Conservation (phyloP, 2,329 filamentous ascomycete genomes). For the Colletotrichum spaethianum region DNA sequence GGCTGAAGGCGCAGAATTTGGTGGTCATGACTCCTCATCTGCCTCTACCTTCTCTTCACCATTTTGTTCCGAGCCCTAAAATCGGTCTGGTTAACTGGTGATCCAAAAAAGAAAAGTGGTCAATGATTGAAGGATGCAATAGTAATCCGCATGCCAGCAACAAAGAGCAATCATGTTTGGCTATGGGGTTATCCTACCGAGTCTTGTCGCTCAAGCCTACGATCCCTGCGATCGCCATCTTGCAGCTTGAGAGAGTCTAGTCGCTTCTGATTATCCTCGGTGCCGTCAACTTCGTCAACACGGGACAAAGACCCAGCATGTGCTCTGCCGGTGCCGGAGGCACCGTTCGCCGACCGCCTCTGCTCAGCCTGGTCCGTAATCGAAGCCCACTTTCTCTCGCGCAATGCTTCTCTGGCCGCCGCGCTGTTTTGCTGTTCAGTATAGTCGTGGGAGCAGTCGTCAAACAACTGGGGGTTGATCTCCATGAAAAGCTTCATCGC, state of each 20-base stretch:
- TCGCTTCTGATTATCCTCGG: conserved; percentile 87
- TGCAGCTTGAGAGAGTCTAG: conserved; percentile 92
- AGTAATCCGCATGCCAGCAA: conserved; percentile 8
- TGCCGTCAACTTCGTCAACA: conserved; percentile 84
- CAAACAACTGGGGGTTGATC: conserved; percentile 97
- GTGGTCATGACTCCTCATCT: conserved; percentile 38
- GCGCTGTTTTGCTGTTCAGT: conserved; percentile 96
- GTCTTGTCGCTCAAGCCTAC: conserved; percentile 73
- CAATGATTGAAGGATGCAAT: neutral
- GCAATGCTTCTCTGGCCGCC: conserved; percentile 83
- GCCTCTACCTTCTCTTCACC: conserved; percentile 29
- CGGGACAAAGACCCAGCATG: conserved; percentile 62
- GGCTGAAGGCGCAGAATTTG: conserved; percentile 25
- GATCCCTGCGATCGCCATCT: conserved; percentile 77
- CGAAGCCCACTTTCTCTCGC: conserved; percentile 91
- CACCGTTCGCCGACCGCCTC: conserved; percentile 64
- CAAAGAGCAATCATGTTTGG: conserved; percentile 58
- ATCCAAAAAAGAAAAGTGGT: neutral
- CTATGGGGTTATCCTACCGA: conserved; percentile 69
- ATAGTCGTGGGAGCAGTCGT: conserved; percentile 98
- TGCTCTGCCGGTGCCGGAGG: conserved; percentile 51
- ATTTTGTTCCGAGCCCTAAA: conserved; percentile 36
- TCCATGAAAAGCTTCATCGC: conserved; percentile 99
- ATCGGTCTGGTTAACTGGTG: conserved; percentile 16
- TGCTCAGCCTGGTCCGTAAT: conserved; percentile 85